phyloP scores from a whole-genome alignment of 2,329 filamentous ascomycete species.

The Sporothrix schenckii region DNA sequence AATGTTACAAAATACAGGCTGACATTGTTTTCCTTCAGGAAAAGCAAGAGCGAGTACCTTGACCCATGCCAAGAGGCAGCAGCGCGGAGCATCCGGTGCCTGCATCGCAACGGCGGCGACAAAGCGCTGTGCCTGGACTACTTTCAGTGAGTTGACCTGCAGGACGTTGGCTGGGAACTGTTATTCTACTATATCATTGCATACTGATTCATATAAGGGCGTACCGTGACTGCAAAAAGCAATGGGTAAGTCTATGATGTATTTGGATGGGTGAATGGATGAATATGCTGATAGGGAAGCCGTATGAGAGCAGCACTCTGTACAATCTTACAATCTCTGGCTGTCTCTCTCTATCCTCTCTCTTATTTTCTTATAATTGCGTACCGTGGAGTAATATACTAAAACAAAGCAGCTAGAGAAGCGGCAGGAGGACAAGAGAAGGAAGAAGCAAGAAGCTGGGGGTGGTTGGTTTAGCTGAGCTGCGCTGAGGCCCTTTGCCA shows the following conservation, averaged over 20 bases:
- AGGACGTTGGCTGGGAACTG: too few relatives aligned
- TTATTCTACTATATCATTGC: background rate
- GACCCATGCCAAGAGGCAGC: slow-evolving; percentile 96
- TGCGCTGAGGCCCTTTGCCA: background rate
- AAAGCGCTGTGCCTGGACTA: slow-evolving; percentile 90
- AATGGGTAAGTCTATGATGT: slow-evolving; percentile 68
- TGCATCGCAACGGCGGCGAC: slow-evolving; percentile 86
- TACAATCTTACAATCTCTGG: too few relatives aligned
- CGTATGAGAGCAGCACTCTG: background rate
- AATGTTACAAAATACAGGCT: background rate
- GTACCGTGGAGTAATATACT: background rate
- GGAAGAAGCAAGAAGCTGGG: background rate
- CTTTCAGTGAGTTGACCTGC: slow-evolving; percentile 71
- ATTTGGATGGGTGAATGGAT: background rate
- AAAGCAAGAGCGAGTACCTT: slow-evolving; percentile 84
- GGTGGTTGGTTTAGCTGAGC: slow-evolving; percentile 7
- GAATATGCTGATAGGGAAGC: background rate
- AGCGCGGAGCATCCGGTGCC: slow-evolving; percentile 78
- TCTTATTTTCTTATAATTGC: background rate
- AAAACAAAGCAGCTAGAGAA: slow-evolving; percentile 19
- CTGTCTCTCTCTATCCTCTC: too few relatives aligned
- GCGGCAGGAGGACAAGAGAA: slow-evolving; percentile 18
- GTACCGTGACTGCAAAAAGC: slow-evolving; percentile 92
- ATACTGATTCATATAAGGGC: slow-evolving; percentile 58
- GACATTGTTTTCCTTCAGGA: slow-evolving; percentile 56